phyloP scores from a whole-genome alignment of 148 eudicot species.

The Rhododendron griersonianum region DNA sequence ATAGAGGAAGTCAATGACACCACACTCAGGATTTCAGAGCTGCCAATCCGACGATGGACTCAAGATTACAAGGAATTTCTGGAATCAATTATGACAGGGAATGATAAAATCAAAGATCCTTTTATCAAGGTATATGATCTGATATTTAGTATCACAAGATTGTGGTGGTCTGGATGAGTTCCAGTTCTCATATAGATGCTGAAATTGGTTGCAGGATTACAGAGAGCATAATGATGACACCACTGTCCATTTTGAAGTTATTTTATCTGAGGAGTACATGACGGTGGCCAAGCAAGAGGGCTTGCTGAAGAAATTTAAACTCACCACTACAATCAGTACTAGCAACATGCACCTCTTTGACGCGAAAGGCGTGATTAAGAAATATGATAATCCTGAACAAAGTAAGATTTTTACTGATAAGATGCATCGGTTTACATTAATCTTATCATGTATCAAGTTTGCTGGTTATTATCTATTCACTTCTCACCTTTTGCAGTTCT shows the following conservation, averaged over 20 bases:
- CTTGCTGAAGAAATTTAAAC: slow-evolving; percentile 84
- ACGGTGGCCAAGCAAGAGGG: slow-evolving; percentile 69
- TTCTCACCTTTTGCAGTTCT: slow-evolving; percentile 55
- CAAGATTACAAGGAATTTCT: slow-evolving; percentile 84
- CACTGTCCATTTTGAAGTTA: slow-evolving; percentile 40
- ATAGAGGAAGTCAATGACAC: neutral
- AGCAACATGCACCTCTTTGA: slow-evolving; percentile 97
- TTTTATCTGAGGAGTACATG: slow-evolving; percentile 43
- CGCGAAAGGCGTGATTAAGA: slow-evolving; percentile 66
- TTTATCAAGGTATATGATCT: slow-evolving; percentile 42
- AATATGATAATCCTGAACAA: slow-evolving; percentile 77
- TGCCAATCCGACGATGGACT: slow-evolving; percentile 81
- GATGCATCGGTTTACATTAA: neutral
- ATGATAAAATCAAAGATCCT: slow-evolving; percentile 54
- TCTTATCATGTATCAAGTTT: neutral
- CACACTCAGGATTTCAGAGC: slow-evolving; percentile 45
- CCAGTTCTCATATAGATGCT: neutral
- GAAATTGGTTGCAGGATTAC: slow-evolving; percentile 43
- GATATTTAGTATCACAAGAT: neutral
- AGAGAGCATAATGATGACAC: slow-evolving; percentile 44
- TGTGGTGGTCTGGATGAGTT: neutral
- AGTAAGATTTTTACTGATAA: slow-evolving; percentile 37
- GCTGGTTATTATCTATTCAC: neutral
- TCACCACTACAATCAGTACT: slow-evolving; percentile 68
- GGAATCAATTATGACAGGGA: slow-evolving; percentile 35